Base-by-base conservation (phyloP, 495 filamentous ascomycete genomes). In the Aspergillus affinis region DNA sequence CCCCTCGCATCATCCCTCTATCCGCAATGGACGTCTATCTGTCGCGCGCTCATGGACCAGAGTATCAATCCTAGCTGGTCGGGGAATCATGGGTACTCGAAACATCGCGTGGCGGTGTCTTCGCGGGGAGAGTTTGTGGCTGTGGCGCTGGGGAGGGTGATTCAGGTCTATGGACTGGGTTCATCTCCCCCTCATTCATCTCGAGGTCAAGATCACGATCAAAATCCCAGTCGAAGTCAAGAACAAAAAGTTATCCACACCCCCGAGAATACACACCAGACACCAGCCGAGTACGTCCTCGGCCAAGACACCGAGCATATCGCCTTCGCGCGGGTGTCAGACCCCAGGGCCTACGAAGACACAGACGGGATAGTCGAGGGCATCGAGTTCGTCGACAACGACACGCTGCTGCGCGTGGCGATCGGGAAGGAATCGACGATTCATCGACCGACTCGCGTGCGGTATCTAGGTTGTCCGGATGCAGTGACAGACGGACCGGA, bases 371-470 rank as follows among this genome's bases (percentile, higher is more conserved):
- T 64, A n/a, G 51, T 69, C 50, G 61, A 65, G 26, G 59, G 51
- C 9, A 49, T 69, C 1, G 66, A 65, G 54, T 69, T 69, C 54
- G 55, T 51, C 5, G 63, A 69, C 9, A 44, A 64, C 48, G 63
- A 65, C 48, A 59, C 55, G 1, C 59, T 69, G 23, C 66, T 69
- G 21, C 66, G 66, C 45, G 61, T 69, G 4, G 48, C 32, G 4
- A 60, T 65, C 58, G 50, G 29, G 19, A 60, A 60, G 18, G 63
- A 69, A 30, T 60, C 58, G 8, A 65, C 59, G 32, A 6, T 55
- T 20, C 51, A 61, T 48, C 58, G 56, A 20, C 54, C 61, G 6
- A 58, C 48, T 19, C 63, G 66, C 23, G 63, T 65, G 13, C 63
- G 59, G n/a, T 65, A 65, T 54, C 50, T 69, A 3, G 66, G 66